phyloP scores from a whole-genome alignment of 768 basidiomycete genomes.

The Lactarius sp. region DNA sequence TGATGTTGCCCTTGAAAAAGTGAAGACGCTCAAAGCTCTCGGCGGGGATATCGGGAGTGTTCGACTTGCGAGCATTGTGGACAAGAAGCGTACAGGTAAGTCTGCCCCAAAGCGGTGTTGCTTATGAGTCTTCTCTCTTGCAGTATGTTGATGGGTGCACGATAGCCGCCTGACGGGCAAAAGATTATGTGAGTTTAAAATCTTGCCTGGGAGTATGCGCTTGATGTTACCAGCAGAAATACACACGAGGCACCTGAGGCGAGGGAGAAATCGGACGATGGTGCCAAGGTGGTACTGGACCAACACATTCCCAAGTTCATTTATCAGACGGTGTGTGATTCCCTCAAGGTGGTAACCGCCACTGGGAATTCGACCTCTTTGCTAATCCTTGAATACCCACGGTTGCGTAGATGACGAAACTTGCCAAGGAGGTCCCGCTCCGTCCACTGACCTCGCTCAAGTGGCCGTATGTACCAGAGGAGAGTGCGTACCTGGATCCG shows the following conservation, averaged over 20 bases:
- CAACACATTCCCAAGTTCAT: no score
- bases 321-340: no score
- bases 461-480: slow-evolving; percentile 31
- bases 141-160: slow-evolving; percentile 36
- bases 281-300: no score
- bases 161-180: not conserved
- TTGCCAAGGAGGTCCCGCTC: no score
- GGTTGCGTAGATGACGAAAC: no score
- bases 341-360: no score
- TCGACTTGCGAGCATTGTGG: slow-evolving; percentile 92
- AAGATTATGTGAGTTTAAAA: slow-evolving; percentile 61
- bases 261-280: no score
- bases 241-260: slow-evolving; percentile 18
- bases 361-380: no score
- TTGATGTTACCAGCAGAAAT: slow-evolving; percentile 56
- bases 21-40: slow-evolving; percentile 72
- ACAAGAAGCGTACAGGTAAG: slow-evolving; percentile 76
- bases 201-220: slow-evolving; percentile 74
- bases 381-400: no score
- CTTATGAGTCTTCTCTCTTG: slow-evolving; percentile 11
- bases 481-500: slow-evolving; percentile 75
- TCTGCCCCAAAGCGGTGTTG: slow-evolving; percentile 21
- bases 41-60: slow-evolving; percentile 89
- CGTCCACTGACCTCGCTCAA: no score
- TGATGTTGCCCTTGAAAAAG: slow-evolving; percentile 88